Evolutionary conservation across 208 protist genomes (phyloP), one percentile per base, ranked within the genome.

Genomic region (Leishmania gerbilli): DNA sequence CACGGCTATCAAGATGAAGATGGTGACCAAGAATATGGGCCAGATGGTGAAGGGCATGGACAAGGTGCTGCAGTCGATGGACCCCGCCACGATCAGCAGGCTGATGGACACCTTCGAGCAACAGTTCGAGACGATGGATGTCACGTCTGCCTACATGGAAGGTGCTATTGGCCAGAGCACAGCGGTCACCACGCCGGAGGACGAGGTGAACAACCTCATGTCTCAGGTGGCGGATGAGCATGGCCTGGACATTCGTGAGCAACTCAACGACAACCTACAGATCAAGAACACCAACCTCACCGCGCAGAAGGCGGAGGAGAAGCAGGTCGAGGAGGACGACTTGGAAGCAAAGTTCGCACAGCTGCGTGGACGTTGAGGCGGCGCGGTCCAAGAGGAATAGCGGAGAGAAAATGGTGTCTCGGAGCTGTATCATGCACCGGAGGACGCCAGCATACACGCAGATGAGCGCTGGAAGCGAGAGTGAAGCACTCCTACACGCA

Each of bases 71-170:
- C 75, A 95, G 77, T 80, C 84, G 17, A 99, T 99, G 98, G 92
- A 99, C 79, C 85, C 98, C 13, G 95, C 91, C 67, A 90, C 90
- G 77, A 98, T 97, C 77, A 93, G 89, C 84, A 82, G 82, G 60
- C 85, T 99, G 9, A 99, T 99, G 99, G 98, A 99, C 78, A 96
- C 94, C 81, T 99, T 99, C 81, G 99, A 99, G 87, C 89, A 96
- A 84, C 98, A 99, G 80, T 99, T 99, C 88, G 98, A 99, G 82
- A 96, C 97, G 68, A 93, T 99, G 72, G 99, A 99, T 87, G 97
- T 99, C 11, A 96, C 94, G 49, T 94, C 92, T 1, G 82, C 90
- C 9, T 98, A 98, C 79, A 98, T 99, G 88, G 96, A 99, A 78
- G 92, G 90, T 49, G 94, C 98, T 19, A 99, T 99, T 90, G 91